Evolutionary conservation across 2,329 filamentous ascomycete species (phyloP), one percentile per base, ranked within the genome.

Genomic region (Metarhizium rileyi): DNA sequence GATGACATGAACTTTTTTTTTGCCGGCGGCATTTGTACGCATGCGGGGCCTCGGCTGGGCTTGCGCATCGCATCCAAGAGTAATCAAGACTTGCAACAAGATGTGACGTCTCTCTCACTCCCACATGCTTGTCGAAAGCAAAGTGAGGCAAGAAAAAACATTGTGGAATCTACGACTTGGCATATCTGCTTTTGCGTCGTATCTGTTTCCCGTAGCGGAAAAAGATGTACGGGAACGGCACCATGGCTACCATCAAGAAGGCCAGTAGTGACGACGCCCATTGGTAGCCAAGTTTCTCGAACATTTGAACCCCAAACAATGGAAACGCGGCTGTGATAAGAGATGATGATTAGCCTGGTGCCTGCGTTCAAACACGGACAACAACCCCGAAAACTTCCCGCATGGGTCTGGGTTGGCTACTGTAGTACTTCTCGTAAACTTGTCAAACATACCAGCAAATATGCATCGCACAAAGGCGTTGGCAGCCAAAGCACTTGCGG

Each of bases 381-480:
- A 40, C 18, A 33, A 16, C 3, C 25, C 16, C 23, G 6, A 20
- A 47, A 36, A 44, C 38, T 43, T 38, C 16, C 26, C 46, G 38
- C 20, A 14, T 20, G 18, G 16, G 9, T 10, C n/a, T 38, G 20
- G 38, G 20, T 25, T 22, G 22, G 26, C n/a, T 20, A 16, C 26
- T 28, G 41, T 23, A 49, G 41, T n/a, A 27, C n/a, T 28, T 14
- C 27, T 44, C 41, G 49, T 47, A 35, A 12, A 51, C 25, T 30
- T 33, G 26, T 43, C 43, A 20, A 20, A 49, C 75, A 68, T 60
- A 78, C 76, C 75, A 52, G 85, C 90, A 70, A 94, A 93, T 20
- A 76, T 73, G 55, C 84, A 89, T 48, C 90, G 78, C 50, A 86
- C 78, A 63, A 93, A 87, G 44, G 84, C 85, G 60, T 95, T 93